phyloP scores from a whole-genome alignment of 1,284 basidiomycete genomes.

The Mycena citricolor region DNA sequence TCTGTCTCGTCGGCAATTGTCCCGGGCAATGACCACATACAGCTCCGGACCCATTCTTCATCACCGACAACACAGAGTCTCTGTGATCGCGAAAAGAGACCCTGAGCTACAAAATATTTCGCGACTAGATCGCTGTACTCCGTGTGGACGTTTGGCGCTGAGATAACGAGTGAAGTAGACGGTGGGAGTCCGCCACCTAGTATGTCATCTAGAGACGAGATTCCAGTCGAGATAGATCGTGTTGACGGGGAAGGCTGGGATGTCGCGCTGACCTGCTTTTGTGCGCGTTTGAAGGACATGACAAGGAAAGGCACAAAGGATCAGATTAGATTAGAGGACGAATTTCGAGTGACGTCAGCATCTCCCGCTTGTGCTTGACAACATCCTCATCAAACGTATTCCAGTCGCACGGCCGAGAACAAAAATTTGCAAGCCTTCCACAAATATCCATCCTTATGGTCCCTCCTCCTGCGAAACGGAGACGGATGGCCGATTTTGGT shows the following conservation, averaged over 20 bases:
- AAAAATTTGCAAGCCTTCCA: too few species aligned
- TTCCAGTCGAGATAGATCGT: conserved; percentile 79
- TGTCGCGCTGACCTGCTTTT: conserved; percentile 47
- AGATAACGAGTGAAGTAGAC: conserved; percentile 70
- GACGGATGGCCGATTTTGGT: conserved; percentile 38
- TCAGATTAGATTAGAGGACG: too few species aligned
- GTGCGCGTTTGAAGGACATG: conserved; percentile 80
- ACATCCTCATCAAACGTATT: too few species aligned
- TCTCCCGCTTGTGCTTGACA: too few species aligned
- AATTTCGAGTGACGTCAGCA: too few species aligned
- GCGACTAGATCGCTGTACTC: conserved; percentile 86
- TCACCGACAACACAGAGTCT: conserved; percentile 68
- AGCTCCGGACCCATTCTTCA: conserved; percentile 57
- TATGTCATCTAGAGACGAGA: conserved; percentile 94
- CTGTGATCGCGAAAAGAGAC: conserved; percentile 74
- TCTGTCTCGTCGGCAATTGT: conserved; percentile 26
- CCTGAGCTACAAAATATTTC: conserved; percentile 88
- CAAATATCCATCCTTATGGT: too few species aligned
- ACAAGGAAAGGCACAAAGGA: too few species aligned
- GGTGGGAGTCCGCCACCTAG: conserved; percentile 92
- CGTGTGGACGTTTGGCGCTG: conserved; percentile 82
- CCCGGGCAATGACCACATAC: conserved; percentile 71
- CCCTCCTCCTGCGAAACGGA: too few species aligned
- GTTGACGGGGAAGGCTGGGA: conserved; percentile 53
- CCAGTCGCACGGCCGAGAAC: too few species aligned